Conservation (phyloP, 1,139 yeast species). For the Entelexis paramagnoliae region DNA sequence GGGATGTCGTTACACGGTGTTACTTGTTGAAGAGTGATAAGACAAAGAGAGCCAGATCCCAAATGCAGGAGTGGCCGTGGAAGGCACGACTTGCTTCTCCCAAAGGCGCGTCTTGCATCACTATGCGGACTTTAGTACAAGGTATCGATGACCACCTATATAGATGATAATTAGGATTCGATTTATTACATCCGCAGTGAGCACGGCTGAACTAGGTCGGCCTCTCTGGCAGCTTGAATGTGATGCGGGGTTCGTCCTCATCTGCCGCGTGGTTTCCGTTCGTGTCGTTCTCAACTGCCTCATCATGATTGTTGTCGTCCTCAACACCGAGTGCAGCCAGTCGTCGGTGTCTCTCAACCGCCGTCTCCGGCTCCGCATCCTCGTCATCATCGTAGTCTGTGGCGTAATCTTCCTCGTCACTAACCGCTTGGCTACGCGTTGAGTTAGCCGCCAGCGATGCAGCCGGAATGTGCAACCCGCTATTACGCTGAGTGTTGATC, state of each 20-base stretch:
- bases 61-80: too few species aligned
- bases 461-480: slow-evolving; percentile 2
- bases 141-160: neutral
- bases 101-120: too few species aligned
- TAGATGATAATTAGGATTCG: neutral
- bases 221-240: slow-evolving; percentile 19
- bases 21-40: too few species aligned
- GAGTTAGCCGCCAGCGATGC: slow-evolving; percentile 7
- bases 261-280: neutral
- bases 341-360: slow-evolving; percentile 62
- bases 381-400: slow-evolving; percentile 25
- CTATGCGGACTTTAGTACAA: too few species aligned
- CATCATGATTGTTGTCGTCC: slow-evolving; percentile 5
- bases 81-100: too few species aligned
- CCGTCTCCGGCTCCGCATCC: slow-evolving; percentile 55
- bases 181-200: neutral
- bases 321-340: slow-evolving; percentile 65
- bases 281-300: neutral
- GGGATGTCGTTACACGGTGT: too few species aligned
- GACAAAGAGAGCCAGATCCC: too few species aligned
- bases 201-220: neutral
- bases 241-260: slow-evolving; percentile 22
- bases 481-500: neutral
- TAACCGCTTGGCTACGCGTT: slow-evolving; percentile 14
- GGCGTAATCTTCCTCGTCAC: slow-evolving; percentile 21